Base-by-base conservation (phyloP, 2,329 filamentous ascomycete species). In the Fusarium sp. region DNA sequence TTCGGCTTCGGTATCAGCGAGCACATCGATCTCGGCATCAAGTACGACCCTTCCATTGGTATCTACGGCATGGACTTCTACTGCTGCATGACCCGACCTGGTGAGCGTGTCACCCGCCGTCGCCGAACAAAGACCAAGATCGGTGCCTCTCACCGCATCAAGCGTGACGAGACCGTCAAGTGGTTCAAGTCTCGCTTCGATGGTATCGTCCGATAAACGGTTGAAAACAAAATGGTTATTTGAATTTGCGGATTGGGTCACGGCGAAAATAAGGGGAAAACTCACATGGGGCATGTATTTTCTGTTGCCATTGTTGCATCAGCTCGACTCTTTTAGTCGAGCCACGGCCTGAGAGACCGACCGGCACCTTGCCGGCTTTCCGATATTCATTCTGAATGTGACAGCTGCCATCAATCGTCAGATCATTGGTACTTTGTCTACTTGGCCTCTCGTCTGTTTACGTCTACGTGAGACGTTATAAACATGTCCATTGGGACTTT, bases 31-130 rank as follows among this genome's bases (percentile, higher is more conserved):
- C 90, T 99, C 81, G 96, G 96, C 82, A 99, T 99, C 93, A 99
- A 99, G 92, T 98, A 98, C 89, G 95, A 98, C 88, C 95, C 95
- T 75, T 92, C 90, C 74, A 98, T 98, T 79, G 95, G 95, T 91
- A 98, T 98, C 85, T 98, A 97, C 90, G 95, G 96, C 84, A 99
- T 99, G 96, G 96, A 99, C 88, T 99, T 99, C 88, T 99, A 98
- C 92, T 95, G 92, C 93, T 98, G 95, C 94, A 99, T 99, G 96
- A 97, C 94, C 89, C 95, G 96, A 81, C 96, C 95, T 80, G 96
- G 96, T 88, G 95, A 97, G 90, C 95, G 96, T 84, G 94, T 99
- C 83, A 92, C 93, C 84, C 95, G 94, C 89, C 94, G 96, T 82
- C 92, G 95, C 84, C 94, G 95, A 81, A 90, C 88, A 87, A 92